Conservation (phyloP, 805 yeast species). For the Wickerhamiella sorbophila region DNA sequence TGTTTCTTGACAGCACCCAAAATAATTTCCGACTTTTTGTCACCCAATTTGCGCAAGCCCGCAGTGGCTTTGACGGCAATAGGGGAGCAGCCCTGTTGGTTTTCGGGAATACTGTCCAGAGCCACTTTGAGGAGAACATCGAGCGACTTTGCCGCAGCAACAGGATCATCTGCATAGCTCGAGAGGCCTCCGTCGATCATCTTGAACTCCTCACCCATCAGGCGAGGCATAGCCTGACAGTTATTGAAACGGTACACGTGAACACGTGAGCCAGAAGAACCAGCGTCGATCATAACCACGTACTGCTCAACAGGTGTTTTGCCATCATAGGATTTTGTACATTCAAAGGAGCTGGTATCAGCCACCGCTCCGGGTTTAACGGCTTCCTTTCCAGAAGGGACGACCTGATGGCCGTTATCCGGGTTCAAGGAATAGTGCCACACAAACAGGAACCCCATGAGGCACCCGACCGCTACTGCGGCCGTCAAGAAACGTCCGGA, state of each 20-base stretch:
- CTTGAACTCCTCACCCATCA: slow-evolving; percentile 66
- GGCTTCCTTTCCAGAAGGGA: neutral
- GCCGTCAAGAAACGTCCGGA: slow-evolving; percentile 8
- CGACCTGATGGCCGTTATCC: neutral
- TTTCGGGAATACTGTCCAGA: slow-evolving; percentile 57
- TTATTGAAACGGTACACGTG: slow-evolving; percentile 88
- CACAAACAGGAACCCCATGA: slow-evolving; percentile 5
- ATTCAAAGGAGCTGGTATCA: slow-evolving; percentile 9
- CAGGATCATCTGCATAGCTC: slow-evolving; percentile 53
- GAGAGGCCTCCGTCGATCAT: slow-evolving; percentile 91
- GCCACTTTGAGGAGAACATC: slow-evolving; percentile 74
- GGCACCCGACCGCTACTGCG: slow-evolving; percentile 5
- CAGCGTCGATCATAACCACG: slow-evolving; percentile 95
- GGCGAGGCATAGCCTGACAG: slow-evolving; percentile 69
- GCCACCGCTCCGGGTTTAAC: neutral
- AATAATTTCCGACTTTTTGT: slow-evolving; percentile 54
- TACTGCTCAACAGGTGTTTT: slow-evolving; percentile 37
- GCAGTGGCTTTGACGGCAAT: slow-evolving; percentile 97
- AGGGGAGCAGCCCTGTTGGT: slow-evolving; percentile 69
- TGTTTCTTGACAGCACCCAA: slow-evolving; percentile 63
- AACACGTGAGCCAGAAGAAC: slow-evolving; percentile 92
- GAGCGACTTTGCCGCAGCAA: slow-evolving; percentile 79
- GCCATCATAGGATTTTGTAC: slow-evolving; percentile 27
- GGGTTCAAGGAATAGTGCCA: neutral
- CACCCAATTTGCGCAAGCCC: slow-evolving; percentile 78